Evolutionary conservation across 306 rosid genomes (phyloP), one percentile per base, ranked within the genome.

Genomic region (Abrus precatorius): DNA sequence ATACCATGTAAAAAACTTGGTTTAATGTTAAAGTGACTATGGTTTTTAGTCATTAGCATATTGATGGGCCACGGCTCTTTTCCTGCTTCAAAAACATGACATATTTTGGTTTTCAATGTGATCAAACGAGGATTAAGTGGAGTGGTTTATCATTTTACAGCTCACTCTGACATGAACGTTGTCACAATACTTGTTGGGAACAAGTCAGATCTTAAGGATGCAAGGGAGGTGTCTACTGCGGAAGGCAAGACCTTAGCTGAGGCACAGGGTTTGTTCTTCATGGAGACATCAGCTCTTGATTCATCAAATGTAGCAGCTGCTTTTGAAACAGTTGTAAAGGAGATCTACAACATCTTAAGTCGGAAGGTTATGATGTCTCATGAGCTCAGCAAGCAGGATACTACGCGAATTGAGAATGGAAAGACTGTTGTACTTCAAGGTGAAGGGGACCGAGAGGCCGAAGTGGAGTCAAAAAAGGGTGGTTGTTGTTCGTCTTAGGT

Each of bases 271-370:
- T 88, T 95, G 89, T 95, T 91, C 84, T 95, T 93, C 78, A 93
- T 95, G 93, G 99, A 95, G 88, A 93, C 99, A 49, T 95, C 99
- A 5, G 97, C 99, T 68, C 97, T 95, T 3, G 99, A 95, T 87
- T 95, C 99, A 27, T 93, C 97, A 50, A 93, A 95, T 28, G 99
- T 95, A 48, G 84, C 82, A 8, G 88, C 95, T 41, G 99, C 99
- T 69, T 95, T 95, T 82, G 94, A 95, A 88, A 95, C 89, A 44
- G 93, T 95, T 32, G 99, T 95, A 67, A 93, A 85, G 83, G 98
- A 95, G 91, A 95, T 95, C 72, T 95, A 93, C 89, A 88, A 82
- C 85, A 95, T 95, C 82, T 82, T 95, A 77, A 95, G 98, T 87
- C 86, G 98, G 65, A 95, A 95, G 86, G 99, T 95, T 34, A 95